Evolutionary conservation across 164 flowering plant genomes (phyloP).

Genomic region (Protea cynaroides): DNA sequence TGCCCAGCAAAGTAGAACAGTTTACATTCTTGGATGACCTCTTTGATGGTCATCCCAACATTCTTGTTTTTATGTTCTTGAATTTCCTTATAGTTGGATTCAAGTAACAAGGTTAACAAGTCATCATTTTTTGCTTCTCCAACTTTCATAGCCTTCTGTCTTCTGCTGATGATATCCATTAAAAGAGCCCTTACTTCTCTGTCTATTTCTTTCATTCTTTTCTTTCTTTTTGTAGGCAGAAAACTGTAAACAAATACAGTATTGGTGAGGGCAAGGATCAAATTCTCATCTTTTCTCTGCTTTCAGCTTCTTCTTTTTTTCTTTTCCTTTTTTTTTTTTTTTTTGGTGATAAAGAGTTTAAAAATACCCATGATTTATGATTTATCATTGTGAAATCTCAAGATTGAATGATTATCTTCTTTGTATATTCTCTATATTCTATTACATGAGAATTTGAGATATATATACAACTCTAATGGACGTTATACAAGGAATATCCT

Average conservation of each 20-base stretch:
- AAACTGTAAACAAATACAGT: slow-evolving; percentile 14
- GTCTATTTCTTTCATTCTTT: slow-evolving; percentile 18
- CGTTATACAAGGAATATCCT: too few relatives aligned
- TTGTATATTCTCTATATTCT: not conserved
- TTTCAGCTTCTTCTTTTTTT: too few relatives aligned
- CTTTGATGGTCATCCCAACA: slow-evolving; percentile 14
- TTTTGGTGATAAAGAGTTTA: too few relatives aligned
- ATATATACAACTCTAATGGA: too few relatives aligned
- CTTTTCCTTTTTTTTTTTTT: too few relatives aligned
- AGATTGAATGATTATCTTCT: not conserved
- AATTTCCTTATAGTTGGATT: slow-evolving; percentile 7
- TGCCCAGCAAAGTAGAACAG: slow-evolving; percentile 26
- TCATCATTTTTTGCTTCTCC: slow-evolving; percentile 15
- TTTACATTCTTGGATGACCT: slow-evolving; percentile 33
- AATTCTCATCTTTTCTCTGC: not conserved
- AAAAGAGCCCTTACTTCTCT: slow-evolving; percentile 14
- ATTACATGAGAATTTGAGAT: too few relatives aligned
- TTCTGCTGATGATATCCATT: slow-evolving; percentile 15
- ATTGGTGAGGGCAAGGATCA: not conserved
- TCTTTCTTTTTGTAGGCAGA: slow-evolving; percentile 28
- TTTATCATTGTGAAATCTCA: too few relatives aligned
- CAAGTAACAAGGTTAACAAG: slow-evolving; percentile 20
- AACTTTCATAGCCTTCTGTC: slow-evolving; percentile 15
- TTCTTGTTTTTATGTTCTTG: slow-evolving; percentile 2
- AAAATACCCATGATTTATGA: not conserved